Evolutionary conservation across 257 asterid genomes (phyloP), one percentile per base, ranked within the genome.

Genomic region (Linderniella brevidens): DNA sequence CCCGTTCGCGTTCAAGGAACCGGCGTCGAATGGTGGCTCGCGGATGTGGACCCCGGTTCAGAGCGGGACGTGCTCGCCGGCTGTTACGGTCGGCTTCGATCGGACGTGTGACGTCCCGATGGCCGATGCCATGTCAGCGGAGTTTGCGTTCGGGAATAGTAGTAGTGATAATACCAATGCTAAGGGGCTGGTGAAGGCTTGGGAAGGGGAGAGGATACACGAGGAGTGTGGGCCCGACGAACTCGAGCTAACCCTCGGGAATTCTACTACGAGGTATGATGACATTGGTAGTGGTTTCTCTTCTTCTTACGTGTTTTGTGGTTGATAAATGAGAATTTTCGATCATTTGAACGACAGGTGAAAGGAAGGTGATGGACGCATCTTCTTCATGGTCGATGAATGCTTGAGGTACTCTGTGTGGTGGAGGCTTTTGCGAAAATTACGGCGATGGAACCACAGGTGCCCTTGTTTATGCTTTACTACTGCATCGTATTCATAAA

Each of bases 181-280:
- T 1, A 48, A 40, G 42, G 79, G 80, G 9, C 61, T 85, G 17
- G 96, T 85, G 52, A 85, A 73, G 63, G 77, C 95, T n/a, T 85
- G 95, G 95, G 92, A 75, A 73, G 95, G 92, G 14, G 95, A 85
- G 69, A 69, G 71, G 38, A 85, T 80, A 32, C 93, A 85, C 11
- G 93, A 85, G 25, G 98, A 90, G 54, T 84, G 95, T 56, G 78
- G 69, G 52, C 77, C 85, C 4, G 98, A 88, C 64, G 98, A 88
- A 54, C 98, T 88, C 17, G 95, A 80, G 73, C 90, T 88, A 47
- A 88, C 95, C 41, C 93, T 88, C 50, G 98, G 98, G 56, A 84
- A 75, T 68, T 65, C 93, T 35, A 72, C 50, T 57, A 80, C 97
- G 68, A 78, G 92, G 88, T 87, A 75, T 29, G 32, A 25, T 25